Percentiles rank a stretch among this genome's conserved stretches.
Conservation (phyloP, 192 early-diverging fungal genomes). For the Phlyctochytrium arcticum region DNA sequence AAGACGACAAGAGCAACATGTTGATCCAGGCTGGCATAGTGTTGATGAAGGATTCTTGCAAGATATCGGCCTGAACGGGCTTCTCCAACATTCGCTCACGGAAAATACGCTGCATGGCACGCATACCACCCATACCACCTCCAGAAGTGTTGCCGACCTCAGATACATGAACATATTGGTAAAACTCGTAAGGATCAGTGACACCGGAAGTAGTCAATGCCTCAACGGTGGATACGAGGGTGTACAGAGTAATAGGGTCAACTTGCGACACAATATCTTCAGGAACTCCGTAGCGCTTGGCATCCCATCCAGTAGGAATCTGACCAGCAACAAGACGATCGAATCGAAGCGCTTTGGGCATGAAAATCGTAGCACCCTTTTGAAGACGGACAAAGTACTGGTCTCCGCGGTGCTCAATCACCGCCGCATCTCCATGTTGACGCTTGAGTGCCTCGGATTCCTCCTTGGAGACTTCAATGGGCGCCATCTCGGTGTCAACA, state of each 20-base stretch:
- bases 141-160: conserved; percentile 90
- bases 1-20: conserved; percentile 87
- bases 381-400: conserved; percentile 75
- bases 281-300: conserved; percentile 87
- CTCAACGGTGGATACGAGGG: conserved; percentile 87
- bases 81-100: conserved; percentile 71
- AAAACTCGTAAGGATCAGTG: conserved; percentile 96
- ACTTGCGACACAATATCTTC: conserved; percentile 87
- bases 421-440: conserved; percentile 75
- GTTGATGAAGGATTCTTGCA: conserved; percentile 95
- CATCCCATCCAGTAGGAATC: conserved; percentile 93
- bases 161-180: conserved; percentile 91
- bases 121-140: conserved; percentile 85
- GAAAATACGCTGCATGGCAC: conserved; percentile 75
- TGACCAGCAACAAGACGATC: conserved; percentile 88
- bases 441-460: conserved; percentile 81
- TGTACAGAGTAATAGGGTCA: conserved; percentile 86
- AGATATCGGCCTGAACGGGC: conserved; percentile 84
- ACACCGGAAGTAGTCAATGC: conserved; percentile 86
- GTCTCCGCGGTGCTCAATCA: conserved; percentile 64
- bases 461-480: conserved; percentile 81
- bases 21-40: conserved; percentile 97
- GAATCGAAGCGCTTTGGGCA: conserved; percentile 91
- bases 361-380: conserved; percentile 82
- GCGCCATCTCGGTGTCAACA: conserved; percentile 79